A percentile compares a stretch with the other conserved stretches of the same genome.
phyloP scores from a whole-genome alignment of 352 stramenopile species.

The Phytophthora hybrid region DNA sequence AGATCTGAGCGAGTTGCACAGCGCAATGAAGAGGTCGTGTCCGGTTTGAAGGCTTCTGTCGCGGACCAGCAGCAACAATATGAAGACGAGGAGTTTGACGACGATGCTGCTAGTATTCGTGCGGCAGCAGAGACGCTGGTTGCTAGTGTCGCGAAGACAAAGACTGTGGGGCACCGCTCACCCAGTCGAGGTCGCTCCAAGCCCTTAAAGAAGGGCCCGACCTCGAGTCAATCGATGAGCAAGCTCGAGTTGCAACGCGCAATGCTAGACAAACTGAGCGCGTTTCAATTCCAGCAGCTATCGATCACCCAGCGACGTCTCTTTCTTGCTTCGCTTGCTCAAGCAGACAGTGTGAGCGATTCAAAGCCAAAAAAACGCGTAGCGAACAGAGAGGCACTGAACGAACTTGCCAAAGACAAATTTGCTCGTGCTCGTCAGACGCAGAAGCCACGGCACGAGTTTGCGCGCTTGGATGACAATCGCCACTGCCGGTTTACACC shows the following conservation, averaged over 20 bases:
- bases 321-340: constrained; percentile 63
- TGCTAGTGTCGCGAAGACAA: constrained; percentile 41
- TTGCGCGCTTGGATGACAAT: constrained; percentile 66
- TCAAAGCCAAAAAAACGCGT: constrained; percentile 20
- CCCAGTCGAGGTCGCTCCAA: constrained; percentile 21
- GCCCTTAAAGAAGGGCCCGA: constrained; percentile 34
- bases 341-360: constrained; percentile 12
- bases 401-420: constrained; percentile 60
- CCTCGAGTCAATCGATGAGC: constrained; percentile 25
- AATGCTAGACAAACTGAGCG: constrained; percentile 66
- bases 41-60: constrained; percentile 44
- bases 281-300: constrained; percentile 69
- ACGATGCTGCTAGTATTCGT: constrained; percentile 43
- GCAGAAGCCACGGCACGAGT: constrained; percentile 41
- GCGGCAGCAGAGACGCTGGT: constrained; percentile 32
- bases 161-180: constrained; percentile 27
- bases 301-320: constrained; percentile 67
- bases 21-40: constrained; percentile 35
- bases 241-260: constrained; percentile 44
- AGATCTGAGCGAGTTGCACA: constrained; percentile 35
- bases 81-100: constrained; percentile 61
- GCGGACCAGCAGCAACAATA: constrained; percentile 57
- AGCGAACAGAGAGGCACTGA: constrained; percentile 49
- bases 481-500: constrained; percentile 68
- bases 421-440: constrained; percentile 43